Evolutionary conservation across 208 protist genomes (phyloP), one percentile per base, ranked within the genome.

Genomic region (Crithidia sp.): DNA sequence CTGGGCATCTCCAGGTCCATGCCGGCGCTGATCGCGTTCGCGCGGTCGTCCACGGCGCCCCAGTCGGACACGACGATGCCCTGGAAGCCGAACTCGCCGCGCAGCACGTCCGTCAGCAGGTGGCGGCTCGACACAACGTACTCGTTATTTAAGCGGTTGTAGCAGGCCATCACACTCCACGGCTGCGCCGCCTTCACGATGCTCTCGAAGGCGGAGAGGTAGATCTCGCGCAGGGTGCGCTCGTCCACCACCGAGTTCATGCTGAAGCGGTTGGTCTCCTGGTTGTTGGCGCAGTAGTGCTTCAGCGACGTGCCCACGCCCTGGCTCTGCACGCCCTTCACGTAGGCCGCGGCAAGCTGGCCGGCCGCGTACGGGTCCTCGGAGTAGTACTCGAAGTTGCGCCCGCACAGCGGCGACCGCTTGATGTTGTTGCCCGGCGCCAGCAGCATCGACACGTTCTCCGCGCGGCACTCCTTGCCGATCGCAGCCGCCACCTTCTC

Each of bases 1-100:
- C 55, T 55, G 7, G 86, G 85, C 88, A 93, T 93, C 78, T 93
- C 74, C 72, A 84, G 77, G 67, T 88, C 84, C 39, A 91, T 69
- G 5, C 88, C 87, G 5, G 52, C 62, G 59, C 67, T 66, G 49
- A 86, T 45, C 16, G 85, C 41, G 37, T 59, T 56, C 44, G 49
- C 66, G 41, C 79, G 86, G 61, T 71, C 78, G 71, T 90, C 84
- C 17, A 83, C 88, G 2, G 88, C 90, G 2, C 71, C 72, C 88
- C 88, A 92, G 60, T 91, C 86, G 19, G 65, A 67, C 56, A 87
- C 66, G n/a, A 88, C 75, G 44, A 77, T 81, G 41, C 85, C 87
- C 56, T 79, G 16, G 74, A 90, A 92, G 61, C 83, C 83, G 47
- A 86, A 70, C 37, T 64, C 36, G 12, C 50, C 74, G 72, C 85